phyloP scores from a whole-genome alignment of 1,139 yeast genomes.

The Pichia sp. region DNA sequence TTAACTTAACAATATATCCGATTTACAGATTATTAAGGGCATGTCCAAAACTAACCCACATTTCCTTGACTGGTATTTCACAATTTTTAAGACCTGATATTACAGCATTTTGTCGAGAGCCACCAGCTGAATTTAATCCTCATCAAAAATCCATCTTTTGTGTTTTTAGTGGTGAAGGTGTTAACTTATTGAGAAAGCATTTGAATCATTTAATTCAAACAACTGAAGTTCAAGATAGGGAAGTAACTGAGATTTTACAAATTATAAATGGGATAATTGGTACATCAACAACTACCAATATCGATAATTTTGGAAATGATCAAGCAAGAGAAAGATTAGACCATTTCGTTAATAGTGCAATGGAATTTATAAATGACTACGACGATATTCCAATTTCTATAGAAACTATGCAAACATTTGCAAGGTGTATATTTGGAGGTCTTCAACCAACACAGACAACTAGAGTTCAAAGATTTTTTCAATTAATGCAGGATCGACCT shows the following conservation, averaged over 20 bases:
- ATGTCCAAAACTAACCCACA: constrained; percentile 83
- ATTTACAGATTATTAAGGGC: constrained; percentile 67
- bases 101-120: constrained; percentile 81
- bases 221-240: constrained; percentile 27
- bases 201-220: constrained; percentile 26
- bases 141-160: constrained; percentile 85
- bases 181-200: constrained; percentile 34
- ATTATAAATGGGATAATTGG: constrained; percentile 26
- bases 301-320: constrained; percentile 13
- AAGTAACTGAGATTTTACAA: constrained; percentile 27
- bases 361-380: constrained; percentile 26
- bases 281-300: constrained; percentile 15
- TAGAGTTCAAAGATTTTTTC: constrained; percentile 28
- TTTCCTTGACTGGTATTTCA: constrained; percentile 82
- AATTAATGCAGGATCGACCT: constrained; percentile 23
- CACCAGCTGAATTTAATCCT: constrained; percentile 88
- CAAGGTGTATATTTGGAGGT: constrained; percentile 26
- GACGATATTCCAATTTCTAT: constrained; percentile 22
- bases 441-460: constrained; percentile 27
- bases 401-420: constrained; percentile 24
- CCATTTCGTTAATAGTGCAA: constrained; percentile 24
- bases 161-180: constrained; percentile 92
- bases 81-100: constrained; percentile 84
- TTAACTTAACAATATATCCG: constrained; percentile 67
- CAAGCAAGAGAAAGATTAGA: constrained; percentile 22